These are phyloP conservation scores for Botryotinia globosa DNA, from an alignment of 2,329 filamentous ascomycete species.

Conservation along the genomic window DNA sequence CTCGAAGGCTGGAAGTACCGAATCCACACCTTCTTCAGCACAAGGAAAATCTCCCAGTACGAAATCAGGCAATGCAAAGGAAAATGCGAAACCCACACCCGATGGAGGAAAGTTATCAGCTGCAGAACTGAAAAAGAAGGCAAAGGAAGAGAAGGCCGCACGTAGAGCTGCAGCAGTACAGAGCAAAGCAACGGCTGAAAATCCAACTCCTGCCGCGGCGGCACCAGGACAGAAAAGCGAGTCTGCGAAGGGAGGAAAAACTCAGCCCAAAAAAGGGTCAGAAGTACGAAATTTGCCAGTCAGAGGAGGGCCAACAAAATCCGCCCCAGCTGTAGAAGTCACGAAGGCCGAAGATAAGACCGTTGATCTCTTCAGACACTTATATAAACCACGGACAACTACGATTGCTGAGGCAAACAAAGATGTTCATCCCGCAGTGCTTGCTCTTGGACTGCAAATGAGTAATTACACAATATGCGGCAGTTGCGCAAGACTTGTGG, in stretches of 20 bases:
- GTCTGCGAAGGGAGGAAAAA: slow-evolving; percentile 40
- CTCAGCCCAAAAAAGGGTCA: slow-evolving; percentile 40
- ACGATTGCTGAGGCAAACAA: slow-evolving; percentile 60
- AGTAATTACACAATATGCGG: slow-evolving; percentile 77
- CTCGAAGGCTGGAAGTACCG: slow-evolving; percentile 8
- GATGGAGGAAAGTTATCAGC: slow-evolving; percentile 56
- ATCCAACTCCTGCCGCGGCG: slow-evolving; percentile 30
- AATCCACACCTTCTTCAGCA: slow-evolving; percentile 14
- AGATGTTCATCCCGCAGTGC: slow-evolving; percentile 80
- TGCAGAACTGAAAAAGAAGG: slow-evolving; percentile 69
- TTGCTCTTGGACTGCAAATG: slow-evolving; percentile 87
- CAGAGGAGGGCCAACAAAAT: slow-evolving; percentile 30
- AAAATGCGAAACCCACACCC: slow-evolving; percentile 27
- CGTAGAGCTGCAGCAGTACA: slow-evolving; percentile 70
- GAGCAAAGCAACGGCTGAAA: slow-evolving; percentile 43
- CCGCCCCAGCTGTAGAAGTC: slow-evolving; percentile 43
- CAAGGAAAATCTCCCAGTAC: slow-evolving; percentile 16
- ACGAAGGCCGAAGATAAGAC: slow-evolving; percentile 61
- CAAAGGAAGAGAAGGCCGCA: slow-evolving; percentile 88
- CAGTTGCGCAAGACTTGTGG: slow-evolving; percentile 82
- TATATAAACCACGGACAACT: slow-evolving; percentile 70
- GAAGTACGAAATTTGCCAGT: slow-evolving; percentile 31
- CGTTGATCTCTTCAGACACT: slow-evolving; percentile 76
- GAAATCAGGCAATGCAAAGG: slow-evolving; percentile 23
- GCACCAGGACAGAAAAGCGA: slow-evolving; percentile 28